These are phyloP conservation scores for Scutellaria minor DNA, from an alignment of 257 asterid genomes.

Conservation along the genomic window DNA sequence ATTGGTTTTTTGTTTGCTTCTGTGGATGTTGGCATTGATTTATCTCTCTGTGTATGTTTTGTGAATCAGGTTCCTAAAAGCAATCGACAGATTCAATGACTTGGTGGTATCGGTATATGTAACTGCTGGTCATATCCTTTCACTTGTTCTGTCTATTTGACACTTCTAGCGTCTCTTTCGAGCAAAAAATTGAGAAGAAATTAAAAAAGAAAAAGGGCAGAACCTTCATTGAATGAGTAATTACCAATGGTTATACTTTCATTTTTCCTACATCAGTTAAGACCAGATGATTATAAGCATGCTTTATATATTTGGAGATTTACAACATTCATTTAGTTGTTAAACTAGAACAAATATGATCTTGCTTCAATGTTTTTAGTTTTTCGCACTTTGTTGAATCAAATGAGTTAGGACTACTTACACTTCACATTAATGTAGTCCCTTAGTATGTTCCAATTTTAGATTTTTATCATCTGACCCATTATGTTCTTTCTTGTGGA, in stretches of 20 bases:
- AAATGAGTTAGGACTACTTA: neutral
- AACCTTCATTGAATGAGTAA: neutral
- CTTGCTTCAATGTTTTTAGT: neutral
- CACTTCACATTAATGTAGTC: neutral
- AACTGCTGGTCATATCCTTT: conserved; percentile 99
- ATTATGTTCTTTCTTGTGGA: no score
- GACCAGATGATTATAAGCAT: neutral
- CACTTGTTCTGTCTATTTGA: conserved; percentile 17
- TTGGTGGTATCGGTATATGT: conserved; percentile 93
- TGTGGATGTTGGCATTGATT: conserved; percentile 13
- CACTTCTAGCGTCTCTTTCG: conserved; percentile 2
- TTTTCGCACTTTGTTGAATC: neutral
- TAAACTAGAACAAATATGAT: conserved; percentile 15
- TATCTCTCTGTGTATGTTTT: conserved; percentile 15
- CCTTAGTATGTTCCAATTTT: conserved; percentile 11
- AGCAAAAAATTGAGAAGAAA: neutral
- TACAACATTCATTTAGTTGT: neutral
- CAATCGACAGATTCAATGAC: conserved; percentile 86
- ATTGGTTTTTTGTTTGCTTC: neutral
- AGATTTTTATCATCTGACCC: neutral
- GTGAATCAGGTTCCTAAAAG: conserved; percentile 75
- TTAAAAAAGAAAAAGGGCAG: neutral
- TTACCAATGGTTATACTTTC: neutral
- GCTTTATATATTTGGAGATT: neutral
- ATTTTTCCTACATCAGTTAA: neutral